Evolutionary conservation across 164 flowering plant genomes (phyloP).

Genomic region (Vitis rotundifolia): DNA sequence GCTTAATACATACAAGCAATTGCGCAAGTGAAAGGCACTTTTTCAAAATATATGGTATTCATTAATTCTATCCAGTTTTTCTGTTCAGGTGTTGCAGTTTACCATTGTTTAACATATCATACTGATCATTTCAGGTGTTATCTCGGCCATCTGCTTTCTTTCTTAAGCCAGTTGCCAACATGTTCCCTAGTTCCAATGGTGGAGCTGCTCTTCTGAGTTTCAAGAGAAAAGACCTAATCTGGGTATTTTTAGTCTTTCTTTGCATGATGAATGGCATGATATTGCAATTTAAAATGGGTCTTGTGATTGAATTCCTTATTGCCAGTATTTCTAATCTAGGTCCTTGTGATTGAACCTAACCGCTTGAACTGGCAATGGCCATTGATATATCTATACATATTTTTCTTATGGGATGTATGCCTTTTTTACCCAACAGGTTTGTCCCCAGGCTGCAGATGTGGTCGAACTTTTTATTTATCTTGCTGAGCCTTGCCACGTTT

Average conservation of each 20-base stretch:
- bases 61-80: neutral
- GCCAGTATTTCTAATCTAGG: too few species aligned
- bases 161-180: constrained; percentile 63
- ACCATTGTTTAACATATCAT: neutral
- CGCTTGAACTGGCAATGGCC: neutral
- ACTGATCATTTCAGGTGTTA: constrained; percentile 43
- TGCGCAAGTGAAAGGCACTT: neutral
- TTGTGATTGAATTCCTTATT: neutral
- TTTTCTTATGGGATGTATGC: constrained; percentile 1
- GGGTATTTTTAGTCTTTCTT: constrained; percentile 51
- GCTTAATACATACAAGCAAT: neutral
- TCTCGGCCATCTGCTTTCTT: constrained; percentile 77
- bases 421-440: constrained; percentile 56
- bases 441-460: constrained; percentile 84
- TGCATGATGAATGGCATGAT: neutral
- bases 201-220: constrained; percentile 68
- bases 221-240: constrained; percentile 72
- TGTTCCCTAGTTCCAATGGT: constrained; percentile 49
- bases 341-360: too few species aligned
- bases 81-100: neutral
- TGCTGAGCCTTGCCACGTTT: constrained; percentile 94
- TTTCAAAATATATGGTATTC: neutral
- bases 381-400: neutral
- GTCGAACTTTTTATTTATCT: constrained; percentile 89
- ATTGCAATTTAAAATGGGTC: neutral